These are phyloP conservation scores for Aureobasidium leucospermi DNA, from an alignment of 2,329 filamentous ascomycete genomes.

Conservation along the genomic window DNA sequence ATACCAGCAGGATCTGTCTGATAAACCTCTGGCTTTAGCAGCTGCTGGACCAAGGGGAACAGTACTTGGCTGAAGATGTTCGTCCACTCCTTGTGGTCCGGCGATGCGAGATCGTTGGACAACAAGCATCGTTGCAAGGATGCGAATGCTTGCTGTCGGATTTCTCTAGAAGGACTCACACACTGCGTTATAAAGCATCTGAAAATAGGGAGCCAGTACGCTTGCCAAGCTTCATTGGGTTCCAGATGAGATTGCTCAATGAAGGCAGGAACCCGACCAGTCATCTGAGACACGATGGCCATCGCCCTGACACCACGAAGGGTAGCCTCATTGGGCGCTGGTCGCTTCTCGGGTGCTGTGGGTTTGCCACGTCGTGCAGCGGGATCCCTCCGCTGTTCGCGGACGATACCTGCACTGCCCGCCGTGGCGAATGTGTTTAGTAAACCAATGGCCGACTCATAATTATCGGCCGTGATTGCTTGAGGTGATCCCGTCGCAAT, in stretches of 20 bases:
- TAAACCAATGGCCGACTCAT: constrained; percentile 76
- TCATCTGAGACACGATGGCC: constrained; percentile 73
- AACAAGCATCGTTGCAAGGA: constrained; percentile 80
- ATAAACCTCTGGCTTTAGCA: constrained; percentile 92
- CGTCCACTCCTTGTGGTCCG: constrained; percentile 76
- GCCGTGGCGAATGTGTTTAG: constrained; percentile 86
- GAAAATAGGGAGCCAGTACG: constrained; percentile 96
- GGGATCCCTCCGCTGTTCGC: constrained; percentile 54
- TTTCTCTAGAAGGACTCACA: constrained; percentile 87
- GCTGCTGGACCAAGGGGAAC: constrained; percentile 78
- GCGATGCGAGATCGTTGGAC: constrained; percentile 74
- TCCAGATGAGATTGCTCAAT: constrained; percentile 93
- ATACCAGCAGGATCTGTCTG: constrained; percentile 86
- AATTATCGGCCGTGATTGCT: constrained; percentile 90
- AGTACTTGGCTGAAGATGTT: constrained; percentile 91
- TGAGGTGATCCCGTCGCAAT: constrained; percentile 64
- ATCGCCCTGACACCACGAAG: constrained; percentile 79
- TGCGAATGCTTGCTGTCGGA: constrained; percentile 80
- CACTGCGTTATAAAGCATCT: constrained; percentile 82
- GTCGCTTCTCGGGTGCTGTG: constrained; percentile 41
- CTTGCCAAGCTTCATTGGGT: constrained; percentile 68
- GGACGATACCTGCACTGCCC: constrained; percentile 62
- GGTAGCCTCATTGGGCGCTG: constrained; percentile 48
- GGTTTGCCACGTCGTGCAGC: constrained; percentile 36
- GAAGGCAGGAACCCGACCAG: constrained; percentile 70